Base-by-base conservation (phyloP, 1,139 yeast species). In the Scheffersomyces segobiensis region DNA sequence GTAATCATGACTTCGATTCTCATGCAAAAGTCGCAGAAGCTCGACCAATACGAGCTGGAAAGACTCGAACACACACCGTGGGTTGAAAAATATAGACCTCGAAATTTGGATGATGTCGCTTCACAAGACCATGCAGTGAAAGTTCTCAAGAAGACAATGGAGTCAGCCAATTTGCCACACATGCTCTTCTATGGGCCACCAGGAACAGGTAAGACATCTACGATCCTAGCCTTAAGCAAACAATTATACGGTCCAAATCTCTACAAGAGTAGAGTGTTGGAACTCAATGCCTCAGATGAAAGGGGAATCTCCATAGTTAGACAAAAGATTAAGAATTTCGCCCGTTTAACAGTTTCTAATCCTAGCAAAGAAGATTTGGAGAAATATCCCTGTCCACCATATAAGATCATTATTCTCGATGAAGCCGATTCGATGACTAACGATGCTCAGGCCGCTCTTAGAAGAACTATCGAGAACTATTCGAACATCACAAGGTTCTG, bases 371-470 rank as follows among this genome's bases (percentile, higher is more conserved):
- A 87, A 50, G 95, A 89, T 66, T 73, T 83, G 59, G 84, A 78
- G 49, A 82, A 87, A 18, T 92, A 92, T 71, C 98, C 98, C 0
- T 95, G 98, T 71, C 98, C 98, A 1, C 97, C 97, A 6, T 93
- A 89, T 73, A 93, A 93, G 71, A 88, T 90, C 65, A 86, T 88
- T 61, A 89, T 92, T 53, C 74, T 93, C 57, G 98, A 95, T 76
- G 99, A 95, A 74, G 99, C 99, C 0, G 99, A 95, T 72, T 91
- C 97, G 20, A 95, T 95, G 99, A 95, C 99, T n/a, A 86, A 91
- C 53, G 99, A 95, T 73, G 99, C 99, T 0, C 99, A 95, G 71
- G 85, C 95, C 53, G 99, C 99, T 0, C 78, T 95, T 61, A 86
- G 99, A 75, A 84, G 99, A 73, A 95, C 98, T 1, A 95, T 95